These are phyloP conservation scores for Irpex lacteus DNA, from an alignment of 1,284 basidiomycete genomes.

Conservation along the genomic window DNA sequence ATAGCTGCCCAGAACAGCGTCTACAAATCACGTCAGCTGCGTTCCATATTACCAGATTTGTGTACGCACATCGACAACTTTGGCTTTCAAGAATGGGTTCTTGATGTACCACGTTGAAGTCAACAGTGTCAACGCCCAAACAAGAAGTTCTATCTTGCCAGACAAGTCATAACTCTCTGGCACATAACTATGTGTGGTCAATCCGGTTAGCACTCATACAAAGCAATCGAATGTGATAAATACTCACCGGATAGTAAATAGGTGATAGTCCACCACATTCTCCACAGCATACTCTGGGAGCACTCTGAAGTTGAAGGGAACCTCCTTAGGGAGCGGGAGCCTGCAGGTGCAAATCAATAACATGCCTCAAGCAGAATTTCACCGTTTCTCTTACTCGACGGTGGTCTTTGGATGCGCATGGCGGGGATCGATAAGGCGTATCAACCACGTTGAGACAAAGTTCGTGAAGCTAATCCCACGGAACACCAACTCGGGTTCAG, in stretches of 20 bases:
- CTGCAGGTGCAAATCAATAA: constrained; percentile 36
- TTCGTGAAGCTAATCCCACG: constrained; percentile 81
- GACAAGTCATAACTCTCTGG: constrained; percentile 82
- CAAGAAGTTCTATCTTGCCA: constrained; percentile 86
- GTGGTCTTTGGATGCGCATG: constrained; percentile 72
- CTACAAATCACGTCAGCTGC: constrained; percentile 46
- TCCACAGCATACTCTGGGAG: constrained; percentile 96
- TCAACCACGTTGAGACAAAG: constrained; percentile 94
- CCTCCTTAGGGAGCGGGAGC: constrained; percentile 82
- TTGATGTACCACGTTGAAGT: constrained; percentile 97
- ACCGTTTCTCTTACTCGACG: constrained; percentile 51
- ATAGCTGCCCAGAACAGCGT: constrained; percentile 83
- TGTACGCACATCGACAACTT: constrained; percentile 82
- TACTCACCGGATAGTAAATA: constrained; percentile 78
- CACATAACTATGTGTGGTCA: constrained; percentile 47
- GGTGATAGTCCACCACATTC: constrained; percentile 89
- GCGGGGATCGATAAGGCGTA: constrained; percentile 87
- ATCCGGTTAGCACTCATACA: constrained; percentile 10
- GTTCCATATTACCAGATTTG: too few species aligned
- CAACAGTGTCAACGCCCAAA: constrained; percentile 90
- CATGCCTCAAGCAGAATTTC: neutral
- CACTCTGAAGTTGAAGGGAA: constrained; percentile 83
- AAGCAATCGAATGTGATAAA: neutral
- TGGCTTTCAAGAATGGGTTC: constrained; percentile 98
- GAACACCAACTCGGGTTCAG: constrained; percentile 84